Conservation (phyloP, 768 basidiomycete species). For the Ramaria sp. region DNA sequence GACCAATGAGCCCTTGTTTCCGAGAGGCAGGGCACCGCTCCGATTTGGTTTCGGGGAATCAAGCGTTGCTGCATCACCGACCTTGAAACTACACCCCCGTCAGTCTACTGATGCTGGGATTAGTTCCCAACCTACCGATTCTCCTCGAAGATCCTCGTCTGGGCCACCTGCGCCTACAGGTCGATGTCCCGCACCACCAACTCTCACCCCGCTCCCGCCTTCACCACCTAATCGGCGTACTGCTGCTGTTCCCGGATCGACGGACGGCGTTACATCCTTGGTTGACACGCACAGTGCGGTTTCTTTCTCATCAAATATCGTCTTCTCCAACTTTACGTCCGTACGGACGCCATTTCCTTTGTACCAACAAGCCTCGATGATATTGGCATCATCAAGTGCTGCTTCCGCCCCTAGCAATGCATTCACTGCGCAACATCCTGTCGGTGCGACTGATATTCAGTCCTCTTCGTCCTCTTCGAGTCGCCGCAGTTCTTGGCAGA, state of each 20-base stretch:
- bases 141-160: conserved; percentile 24
- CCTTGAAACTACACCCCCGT: conserved; percentile 18
- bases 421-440: background rate
- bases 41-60: conserved; percentile 2
- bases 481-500: background rate
- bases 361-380: background rate
- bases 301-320: background rate
- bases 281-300: background rate
- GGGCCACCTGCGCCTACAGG: conserved; percentile 19
- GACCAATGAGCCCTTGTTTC: background rate
- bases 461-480: background rate
- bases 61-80: background rate
- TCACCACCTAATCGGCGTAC: background rate
- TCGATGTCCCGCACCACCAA: conserved; percentile 11
- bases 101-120: conserved; percentile 59
- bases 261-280: background rate
- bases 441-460: background rate
- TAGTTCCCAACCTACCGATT: conserved; percentile 20
- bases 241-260: background rate
- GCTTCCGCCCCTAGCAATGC: background rate
- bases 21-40: background rate
- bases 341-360: conserved; percentile 5
- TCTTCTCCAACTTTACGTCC: background rate
- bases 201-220: background rate
- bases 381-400: background rate